phyloP scores from a whole-genome alignment of 345 rosid genomes.

The Eutrema japonicum region DNA sequence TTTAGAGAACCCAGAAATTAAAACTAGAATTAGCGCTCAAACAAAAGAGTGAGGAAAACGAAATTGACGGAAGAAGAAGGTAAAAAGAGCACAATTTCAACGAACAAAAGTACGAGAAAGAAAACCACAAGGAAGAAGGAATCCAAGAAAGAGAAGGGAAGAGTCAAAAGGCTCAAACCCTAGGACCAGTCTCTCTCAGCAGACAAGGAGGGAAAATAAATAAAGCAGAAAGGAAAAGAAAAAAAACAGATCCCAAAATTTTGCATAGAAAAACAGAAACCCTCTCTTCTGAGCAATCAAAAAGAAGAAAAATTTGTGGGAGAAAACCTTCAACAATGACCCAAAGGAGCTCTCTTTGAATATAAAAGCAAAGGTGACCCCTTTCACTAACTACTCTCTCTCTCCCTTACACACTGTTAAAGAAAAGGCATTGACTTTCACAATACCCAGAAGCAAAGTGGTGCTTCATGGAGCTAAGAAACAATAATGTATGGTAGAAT shows the following conservation, averaged over 20 bases:
- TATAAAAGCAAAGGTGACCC: conserved; percentile 49
- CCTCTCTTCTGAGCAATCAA: conserved; percentile 34
- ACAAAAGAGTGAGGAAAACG: conserved; percentile 39
- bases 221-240: neutral
- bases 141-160: conserved; percentile 48
- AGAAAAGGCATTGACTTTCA: conserved; percentile 70
- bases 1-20: conserved; percentile 31
- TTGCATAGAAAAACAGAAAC: conserved; percentile 26
- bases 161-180: conserved; percentile 60
- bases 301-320: conserved; percentile 5
- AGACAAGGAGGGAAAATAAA: conserved; percentile 5
- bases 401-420: conserved; percentile 49
- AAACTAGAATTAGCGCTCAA: neutral
- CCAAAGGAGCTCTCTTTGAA: conserved; percentile 28
- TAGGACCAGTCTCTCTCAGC: conserved; percentile 52
- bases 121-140: conserved; percentile 42
- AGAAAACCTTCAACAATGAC: conserved; percentile 11
- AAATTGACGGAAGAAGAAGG: conserved; percentile 45
- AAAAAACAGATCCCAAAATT: conserved; percentile 60
- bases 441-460: conserved; percentile 33
- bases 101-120: conserved; percentile 42
- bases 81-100: conserved; percentile 33
- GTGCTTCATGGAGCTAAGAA: conserved; percentile 22
- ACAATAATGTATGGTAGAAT: conserved; percentile 22
- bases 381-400: conserved; percentile 48